Evolutionary conservation across 139 green algal species (phyloP).

Genomic region (Astrephomene gubernaculifera): DNA sequence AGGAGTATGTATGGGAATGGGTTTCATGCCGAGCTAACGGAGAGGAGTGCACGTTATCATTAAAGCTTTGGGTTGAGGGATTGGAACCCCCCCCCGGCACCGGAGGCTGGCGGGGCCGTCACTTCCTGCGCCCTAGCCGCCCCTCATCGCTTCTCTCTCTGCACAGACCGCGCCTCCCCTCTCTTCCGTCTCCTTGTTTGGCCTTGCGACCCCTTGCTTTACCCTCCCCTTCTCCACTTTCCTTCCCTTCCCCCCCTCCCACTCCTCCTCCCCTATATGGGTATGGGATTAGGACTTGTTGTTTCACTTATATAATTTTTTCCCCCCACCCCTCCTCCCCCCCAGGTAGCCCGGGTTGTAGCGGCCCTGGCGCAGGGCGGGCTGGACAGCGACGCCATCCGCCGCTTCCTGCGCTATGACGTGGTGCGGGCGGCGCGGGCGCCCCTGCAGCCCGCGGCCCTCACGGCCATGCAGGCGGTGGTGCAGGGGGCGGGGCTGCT

Average conservation of each 20-base stretch:
- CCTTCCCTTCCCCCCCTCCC: neutral
- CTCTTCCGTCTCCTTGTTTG: too few species aligned
- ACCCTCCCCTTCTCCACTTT: neutral
- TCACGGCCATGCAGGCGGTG: slow-evolving; percentile 6
- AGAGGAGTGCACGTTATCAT: too few species aligned
- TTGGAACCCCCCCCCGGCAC: too few species aligned
- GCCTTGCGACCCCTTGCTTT: neutral
- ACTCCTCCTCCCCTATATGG: too few species aligned
- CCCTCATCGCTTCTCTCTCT: too few species aligned
- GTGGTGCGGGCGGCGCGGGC: neutral
- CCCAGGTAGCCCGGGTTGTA: neutral
- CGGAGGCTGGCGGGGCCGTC: too few species aligned
- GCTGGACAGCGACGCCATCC: slow-evolving; percentile 12
- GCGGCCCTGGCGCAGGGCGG: neutral
- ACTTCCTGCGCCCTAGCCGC: too few species aligned
- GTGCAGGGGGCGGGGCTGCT: neutral
- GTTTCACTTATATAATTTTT: neutral
- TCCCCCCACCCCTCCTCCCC: neutral
- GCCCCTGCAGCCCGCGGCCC: neutral
- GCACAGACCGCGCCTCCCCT: too few species aligned
- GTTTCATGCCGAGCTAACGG: too few species aligned
- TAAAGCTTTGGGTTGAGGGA: too few species aligned
- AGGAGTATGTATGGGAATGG: too few species aligned
- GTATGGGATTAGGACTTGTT: too few species aligned
- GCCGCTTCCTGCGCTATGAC: slow-evolving; percentile 40